Conservation (phyloP, 495 filamentous ascomycete genomes). For the Penicillium robsamsonii region DNA sequence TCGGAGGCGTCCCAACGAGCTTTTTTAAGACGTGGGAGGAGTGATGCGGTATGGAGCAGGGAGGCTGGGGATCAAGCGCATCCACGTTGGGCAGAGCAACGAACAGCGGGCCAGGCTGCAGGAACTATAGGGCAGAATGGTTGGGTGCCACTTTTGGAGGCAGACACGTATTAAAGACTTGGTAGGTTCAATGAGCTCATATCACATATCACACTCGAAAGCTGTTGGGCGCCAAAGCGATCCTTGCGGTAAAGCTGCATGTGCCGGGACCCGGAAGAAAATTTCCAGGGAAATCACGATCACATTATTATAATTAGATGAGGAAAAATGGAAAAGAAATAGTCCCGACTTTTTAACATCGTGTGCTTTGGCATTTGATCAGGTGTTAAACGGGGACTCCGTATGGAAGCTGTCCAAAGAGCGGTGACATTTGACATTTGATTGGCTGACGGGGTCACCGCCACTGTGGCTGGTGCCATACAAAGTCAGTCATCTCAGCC, state of each 20-base stretch:
- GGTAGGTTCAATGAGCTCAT: constrained; percentile 19
- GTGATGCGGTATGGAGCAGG: constrained; percentile 12
- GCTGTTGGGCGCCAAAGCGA: constrained; percentile 25
- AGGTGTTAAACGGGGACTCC: background rate
- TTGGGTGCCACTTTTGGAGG: constrained; percentile 37
- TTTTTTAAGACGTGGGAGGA: background rate
- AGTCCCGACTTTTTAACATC: background rate
- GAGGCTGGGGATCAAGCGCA: constrained; percentile 26
- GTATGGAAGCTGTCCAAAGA: constrained; percentile 15
- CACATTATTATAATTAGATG: constrained; percentile 4
- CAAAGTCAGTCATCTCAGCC: constrained; percentile 1
- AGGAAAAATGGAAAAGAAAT: background rate
- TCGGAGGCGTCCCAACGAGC: constrained; percentile 10
- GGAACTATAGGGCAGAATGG: constrained; percentile 18
- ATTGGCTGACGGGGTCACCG: constrained; percentile 36
- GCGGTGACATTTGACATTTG: constrained; percentile 34
- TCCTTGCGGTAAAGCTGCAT: constrained; percentile 20
- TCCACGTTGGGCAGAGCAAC: constrained; percentile 29
- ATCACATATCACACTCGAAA: constrained; percentile 8
- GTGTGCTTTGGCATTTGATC: background rate
- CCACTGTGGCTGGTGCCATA: constrained; percentile 37
- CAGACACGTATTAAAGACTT: constrained; percentile 23
- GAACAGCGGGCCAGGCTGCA: constrained; percentile 21
- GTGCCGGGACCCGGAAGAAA: background rate
- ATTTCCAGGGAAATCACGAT: background rate